Conservation (phyloP, 257 asterid species). For the Craterostigma plantagineum region DNA sequence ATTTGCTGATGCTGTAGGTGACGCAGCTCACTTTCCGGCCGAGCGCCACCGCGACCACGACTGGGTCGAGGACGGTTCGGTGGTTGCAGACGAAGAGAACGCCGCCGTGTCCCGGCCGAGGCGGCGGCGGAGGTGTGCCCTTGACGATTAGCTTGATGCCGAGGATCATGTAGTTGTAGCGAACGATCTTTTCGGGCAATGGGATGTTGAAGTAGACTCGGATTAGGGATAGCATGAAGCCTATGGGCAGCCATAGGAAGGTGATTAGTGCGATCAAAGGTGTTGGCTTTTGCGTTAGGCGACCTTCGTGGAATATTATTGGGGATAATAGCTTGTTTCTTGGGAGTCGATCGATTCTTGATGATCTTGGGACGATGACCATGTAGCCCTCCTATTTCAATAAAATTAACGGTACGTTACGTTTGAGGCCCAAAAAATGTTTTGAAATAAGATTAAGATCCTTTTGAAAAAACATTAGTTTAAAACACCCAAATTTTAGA, state of each 20-base stretch:
- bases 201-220: conserved; percentile 53
- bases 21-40: conserved; percentile 85
- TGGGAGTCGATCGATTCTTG: conserved; percentile 31
- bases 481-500: too few species aligned
- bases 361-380: conserved; percentile 51
- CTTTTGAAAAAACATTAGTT: too few species aligned
- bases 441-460: too few species aligned
- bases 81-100: conserved; percentile 80
- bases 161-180: conserved; percentile 36
- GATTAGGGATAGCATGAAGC: conserved; percentile 32
- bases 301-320: conserved; percentile 82
- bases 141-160: conserved; percentile 61
- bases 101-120: conserved; percentile 35
- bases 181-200: conserved; percentile 40
- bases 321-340: conserved; percentile 51
- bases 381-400: conserved; percentile 57
- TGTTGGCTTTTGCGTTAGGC: conserved; percentile 67
- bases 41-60: conserved; percentile 62
- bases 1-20: conserved; percentile 65
- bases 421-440: too few species aligned
- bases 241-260: conserved; percentile 69
- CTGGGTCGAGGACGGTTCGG: conserved; percentile 70
- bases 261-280: conserved; percentile 49
- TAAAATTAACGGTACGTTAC: too few species aligned
- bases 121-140: conserved; percentile 84